phyloP scores from a whole-genome alignment of 1,284 basidiomycete genomes.

The Pulchroboletus neoregius region DNA sequence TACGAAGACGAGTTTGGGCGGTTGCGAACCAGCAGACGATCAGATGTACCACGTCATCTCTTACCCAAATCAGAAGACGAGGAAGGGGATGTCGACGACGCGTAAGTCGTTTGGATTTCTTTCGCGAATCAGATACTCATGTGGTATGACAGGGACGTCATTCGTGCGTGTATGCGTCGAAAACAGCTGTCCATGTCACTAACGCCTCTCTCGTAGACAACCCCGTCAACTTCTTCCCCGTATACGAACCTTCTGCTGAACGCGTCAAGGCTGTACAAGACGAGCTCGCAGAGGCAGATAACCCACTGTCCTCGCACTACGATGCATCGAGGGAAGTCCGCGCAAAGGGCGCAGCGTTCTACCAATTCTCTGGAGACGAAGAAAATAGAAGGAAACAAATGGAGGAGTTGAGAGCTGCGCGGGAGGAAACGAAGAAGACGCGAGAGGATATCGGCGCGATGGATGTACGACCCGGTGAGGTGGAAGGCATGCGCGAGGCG shows the following conservation, averaged over 20 bases:
- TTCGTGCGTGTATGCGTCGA: conserved; percentile 44
- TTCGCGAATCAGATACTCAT: conserved; percentile 9
- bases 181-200: not conserved
- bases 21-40: conserved; percentile 59
- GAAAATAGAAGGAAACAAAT: conserved; percentile 71
- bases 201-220: conserved; percentile 50
- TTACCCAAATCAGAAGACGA: conserved; percentile 38
- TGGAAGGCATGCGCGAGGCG: conserved; percentile 58
- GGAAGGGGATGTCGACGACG: conserved; percentile 42
- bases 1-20: conserved; percentile 87
- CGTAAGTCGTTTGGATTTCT: conserved; percentile 39
- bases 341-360: conserved; percentile 85
- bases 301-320: conserved; percentile 75
- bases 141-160: conserved; percentile 47
- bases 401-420: conserved; percentile 65
- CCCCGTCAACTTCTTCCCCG: conserved; percentile 76
- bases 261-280: conserved; percentile 74
- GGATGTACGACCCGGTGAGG: conserved; percentile 57
- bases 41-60: conserved; percentile 72
- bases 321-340: conserved; percentile 80
- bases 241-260: conserved; percentile 81
- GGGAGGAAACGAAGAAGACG: conserved; percentile 69
- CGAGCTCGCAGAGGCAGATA: conserved; percentile 67
- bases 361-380: conserved; percentile 84
- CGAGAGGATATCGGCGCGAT: conserved; percentile 58